Evolutionary conservation across 1,139 yeast genomes (phyloP).

Genomic region (Candida glucosophila): DNA sequence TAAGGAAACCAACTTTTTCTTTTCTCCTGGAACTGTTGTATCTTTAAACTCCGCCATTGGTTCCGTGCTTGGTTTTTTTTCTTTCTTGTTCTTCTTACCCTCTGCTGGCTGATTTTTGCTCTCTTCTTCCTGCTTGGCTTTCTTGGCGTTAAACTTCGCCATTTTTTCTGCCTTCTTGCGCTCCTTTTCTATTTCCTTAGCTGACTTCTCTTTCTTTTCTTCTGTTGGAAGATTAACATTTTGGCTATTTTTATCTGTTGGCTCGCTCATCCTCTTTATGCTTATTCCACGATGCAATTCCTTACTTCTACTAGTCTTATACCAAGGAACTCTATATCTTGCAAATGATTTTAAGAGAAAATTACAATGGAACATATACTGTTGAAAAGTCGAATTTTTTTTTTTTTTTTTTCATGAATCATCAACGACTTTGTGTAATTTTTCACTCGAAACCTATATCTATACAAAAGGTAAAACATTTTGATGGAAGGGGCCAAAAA

Average conservation of each 20-base stretch:
- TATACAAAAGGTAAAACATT: too few relatives aligned
- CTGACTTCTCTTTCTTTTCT: conserved; percentile 45
- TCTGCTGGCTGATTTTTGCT: conserved; percentile 28
- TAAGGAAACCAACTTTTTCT: conserved; percentile 73
- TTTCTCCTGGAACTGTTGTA: conserved; percentile 78
- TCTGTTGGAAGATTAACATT: too few relatives aligned
- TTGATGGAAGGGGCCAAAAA: too few relatives aligned
- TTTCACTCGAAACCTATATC: neutral
- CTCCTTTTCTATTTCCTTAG: conserved; percentile 84
- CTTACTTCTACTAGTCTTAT: too few relatives aligned
- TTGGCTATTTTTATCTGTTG: too few relatives aligned
- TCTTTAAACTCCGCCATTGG: conserved; percentile 79
- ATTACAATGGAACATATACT: neutral
- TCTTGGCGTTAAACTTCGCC: conserved; percentile 90
- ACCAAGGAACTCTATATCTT: too few relatives aligned
- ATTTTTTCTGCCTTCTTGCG: conserved; percentile 93
- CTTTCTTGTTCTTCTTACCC: conserved; percentile 62
- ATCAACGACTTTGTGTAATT: neutral
- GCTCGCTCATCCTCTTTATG: too few relatives aligned
- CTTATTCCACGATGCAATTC: too few relatives aligned
- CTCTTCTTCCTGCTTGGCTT: conserved; percentile 62
- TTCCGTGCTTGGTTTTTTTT: conserved; percentile 59
- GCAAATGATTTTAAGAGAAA: too few relatives aligned
- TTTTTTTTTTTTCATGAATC: neutral
- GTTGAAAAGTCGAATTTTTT: neutral